Base-by-base conservation (phyloP, 1,284 basidiomycete genomes). In the Afroboletus lepidellus region DNA sequence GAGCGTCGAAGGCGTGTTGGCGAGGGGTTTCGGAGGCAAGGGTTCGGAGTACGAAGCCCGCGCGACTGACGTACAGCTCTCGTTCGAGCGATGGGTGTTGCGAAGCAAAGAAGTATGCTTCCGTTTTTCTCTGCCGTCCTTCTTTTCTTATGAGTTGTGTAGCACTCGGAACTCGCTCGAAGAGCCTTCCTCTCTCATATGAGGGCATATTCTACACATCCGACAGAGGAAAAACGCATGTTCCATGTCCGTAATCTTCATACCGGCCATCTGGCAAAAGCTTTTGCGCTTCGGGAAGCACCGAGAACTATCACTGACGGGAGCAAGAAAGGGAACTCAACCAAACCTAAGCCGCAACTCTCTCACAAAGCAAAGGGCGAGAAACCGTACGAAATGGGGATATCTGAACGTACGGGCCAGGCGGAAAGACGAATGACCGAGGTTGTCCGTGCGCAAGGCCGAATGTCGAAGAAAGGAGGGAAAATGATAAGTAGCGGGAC, bases 151-250 rank as follows among this genome's bases (percentile, higher is more conserved):
- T 34, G 5, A 21, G 46, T 8, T 24, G 39, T 42, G 15, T 60
- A 96, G 92, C 86, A 95, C 63, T 78, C 83, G 9, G 74, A 77
- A 6, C 70, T 90, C 6, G 95, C 97, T 4, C 84, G 92, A 33
- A 88, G 83, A 62, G 97, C 94, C 0, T 99, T 90, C 72, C 76
- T 86, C 23, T 97, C 96, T 0, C 94, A 96, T 69, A 87, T 98
- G 72, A 83, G 97, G 51, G 97, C 97, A 0, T 99, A 99, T 71
- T 92, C 97, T 9, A 99, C 97, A 0, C 97, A 99, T 73, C 95
- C 96, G 0, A 82, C 90, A 5, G 86, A 88, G 56, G 97, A 99
- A 70, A 98, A 98, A 63, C 85, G 91, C 57, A 92, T 97, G 54
- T 99, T 99, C 77, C 94, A 98, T 70, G 85, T 98, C 50, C 88